These are phyloP conservation scores for Hymenoscyphus albidus DNA, from an alignment of 2,329 filamentous ascomycete species.

Conservation along the genomic window DNA sequence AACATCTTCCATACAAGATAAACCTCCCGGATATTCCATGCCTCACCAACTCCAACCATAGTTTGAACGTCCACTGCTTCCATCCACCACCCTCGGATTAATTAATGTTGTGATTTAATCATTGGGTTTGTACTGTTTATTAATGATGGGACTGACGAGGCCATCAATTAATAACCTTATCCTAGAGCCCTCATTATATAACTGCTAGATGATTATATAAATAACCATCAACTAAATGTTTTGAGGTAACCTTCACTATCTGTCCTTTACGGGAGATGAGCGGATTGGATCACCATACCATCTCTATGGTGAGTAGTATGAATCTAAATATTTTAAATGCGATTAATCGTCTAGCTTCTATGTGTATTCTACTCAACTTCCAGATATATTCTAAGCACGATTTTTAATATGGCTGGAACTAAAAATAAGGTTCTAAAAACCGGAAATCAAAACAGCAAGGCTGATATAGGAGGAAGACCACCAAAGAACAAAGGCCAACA, in stretches of 20 bases:
- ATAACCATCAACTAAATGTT: background rate
- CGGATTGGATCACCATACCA: background rate
- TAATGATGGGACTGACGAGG: background rate
- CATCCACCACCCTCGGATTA: constrained; percentile 16
- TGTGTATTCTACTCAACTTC: background rate
- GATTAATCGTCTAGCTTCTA: background rate
- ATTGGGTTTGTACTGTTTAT: no score
- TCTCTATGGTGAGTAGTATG: background rate
- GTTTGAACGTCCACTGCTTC: constrained; percentile 18
- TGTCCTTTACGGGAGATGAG: background rate
- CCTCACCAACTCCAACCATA: constrained; percentile 16
- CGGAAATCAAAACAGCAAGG: no score
- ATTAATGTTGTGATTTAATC: no score
- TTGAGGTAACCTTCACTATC: background rate
- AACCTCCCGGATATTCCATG: constrained; percentile 17
- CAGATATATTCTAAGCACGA: background rate
- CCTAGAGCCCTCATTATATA: background rate
- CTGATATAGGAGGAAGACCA: no score
- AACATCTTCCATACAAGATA: background rate
- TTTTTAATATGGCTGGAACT: no score
- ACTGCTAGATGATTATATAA: background rate
- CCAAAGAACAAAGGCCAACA: no score
- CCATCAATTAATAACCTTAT: background rate
- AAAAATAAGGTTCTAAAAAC: no score
- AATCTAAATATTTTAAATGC: background rate